phyloP scores from a whole-genome alignment of 352 stramenopile species.

The Phytopythium aichiense region DNA sequence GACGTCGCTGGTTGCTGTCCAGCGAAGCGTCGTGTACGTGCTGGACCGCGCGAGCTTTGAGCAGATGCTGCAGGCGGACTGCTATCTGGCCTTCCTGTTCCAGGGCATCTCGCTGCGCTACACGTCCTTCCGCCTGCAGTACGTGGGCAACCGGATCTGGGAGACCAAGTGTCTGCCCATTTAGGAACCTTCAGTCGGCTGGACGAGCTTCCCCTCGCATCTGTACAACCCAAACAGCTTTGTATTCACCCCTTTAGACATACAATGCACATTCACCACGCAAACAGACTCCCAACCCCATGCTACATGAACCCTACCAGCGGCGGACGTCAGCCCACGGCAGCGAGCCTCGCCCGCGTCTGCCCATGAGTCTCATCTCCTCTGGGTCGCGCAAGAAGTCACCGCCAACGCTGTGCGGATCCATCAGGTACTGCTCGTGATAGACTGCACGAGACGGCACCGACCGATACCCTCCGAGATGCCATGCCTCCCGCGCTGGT shows the following conservation, averaged over 20 bases:
- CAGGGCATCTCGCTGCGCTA: conserved; percentile 72
- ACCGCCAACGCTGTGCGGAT: neutral
- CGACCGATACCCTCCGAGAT: neutral
- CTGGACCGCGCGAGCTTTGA: conserved; percentile 50
- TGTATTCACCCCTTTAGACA: neutral
- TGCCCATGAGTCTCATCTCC: neutral
- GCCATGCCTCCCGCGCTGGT: neutral
- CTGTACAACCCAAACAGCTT: neutral
- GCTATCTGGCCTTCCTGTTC: conserved; percentile 67
- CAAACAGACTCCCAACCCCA: neutral
- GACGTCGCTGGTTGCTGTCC: conserved; percentile 59
- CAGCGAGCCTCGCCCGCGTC: neutral
- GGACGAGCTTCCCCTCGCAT: neutral
- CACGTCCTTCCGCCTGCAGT: conserved; percentile 71
- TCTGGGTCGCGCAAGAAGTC: neutral
- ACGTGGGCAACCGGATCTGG: conserved; percentile 83
- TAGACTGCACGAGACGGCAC: neutral
- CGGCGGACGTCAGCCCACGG: neutral
- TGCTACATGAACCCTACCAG: neutral
- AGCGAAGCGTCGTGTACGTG: conserved; percentile 65
- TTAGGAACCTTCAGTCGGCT: neutral
- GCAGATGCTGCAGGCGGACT: conserved; percentile 61
- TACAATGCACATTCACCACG: neutral
- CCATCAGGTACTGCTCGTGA: neutral
- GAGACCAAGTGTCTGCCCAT: conserved; percentile 81